These are phyloP conservation scores for Arachis monticola DNA, from an alignment of 331 rosid genomes.

Conservation along the genomic window DNA sequence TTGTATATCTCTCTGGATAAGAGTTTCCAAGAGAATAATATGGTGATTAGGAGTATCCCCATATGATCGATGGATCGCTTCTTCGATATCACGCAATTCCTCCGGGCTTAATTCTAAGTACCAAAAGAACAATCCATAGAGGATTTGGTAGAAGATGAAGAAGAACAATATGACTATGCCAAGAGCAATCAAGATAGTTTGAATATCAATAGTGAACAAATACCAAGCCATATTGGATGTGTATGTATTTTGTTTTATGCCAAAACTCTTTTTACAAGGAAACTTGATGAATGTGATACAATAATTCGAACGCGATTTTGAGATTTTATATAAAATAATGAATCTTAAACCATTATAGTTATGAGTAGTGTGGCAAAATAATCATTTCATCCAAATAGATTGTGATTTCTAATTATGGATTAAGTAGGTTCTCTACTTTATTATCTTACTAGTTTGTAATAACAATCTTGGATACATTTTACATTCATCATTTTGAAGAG, in stretches of 20 bases:
- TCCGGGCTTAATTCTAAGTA: conserved; percentile 33
- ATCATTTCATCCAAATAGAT: background rate
- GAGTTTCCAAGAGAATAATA: conserved; percentile 33
- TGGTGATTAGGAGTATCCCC: background rate
- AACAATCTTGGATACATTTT: no score
- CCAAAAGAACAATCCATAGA: conserved; percentile 52
- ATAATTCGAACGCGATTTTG: background rate
- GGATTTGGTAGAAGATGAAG: conserved; percentile 48
- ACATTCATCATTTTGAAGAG: no score
- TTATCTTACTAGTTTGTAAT: background rate
- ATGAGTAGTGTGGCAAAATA: background rate
- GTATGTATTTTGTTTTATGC: background rate
- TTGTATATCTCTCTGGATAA: conserved; percentile 38
- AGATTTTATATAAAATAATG: background rate
- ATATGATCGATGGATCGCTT: background rate
- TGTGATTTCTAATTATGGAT: conserved; percentile 42
- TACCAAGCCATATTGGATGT: conserved; percentile 38
- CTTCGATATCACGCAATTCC: conserved; percentile 31
- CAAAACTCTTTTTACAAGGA: background rate
- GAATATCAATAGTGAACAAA: conserved; percentile 46
- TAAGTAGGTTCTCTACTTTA: background rate
- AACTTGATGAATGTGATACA: background rate
- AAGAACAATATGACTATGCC: conserved; percentile 43
- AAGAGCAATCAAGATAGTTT: conserved; percentile 35
- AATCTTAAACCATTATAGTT: background rate